Percentiles rank a stretch among this genome's conserved stretches.
Conservation (phyloP, 306 rosid species). For the Cercis canadensis region DNA sequence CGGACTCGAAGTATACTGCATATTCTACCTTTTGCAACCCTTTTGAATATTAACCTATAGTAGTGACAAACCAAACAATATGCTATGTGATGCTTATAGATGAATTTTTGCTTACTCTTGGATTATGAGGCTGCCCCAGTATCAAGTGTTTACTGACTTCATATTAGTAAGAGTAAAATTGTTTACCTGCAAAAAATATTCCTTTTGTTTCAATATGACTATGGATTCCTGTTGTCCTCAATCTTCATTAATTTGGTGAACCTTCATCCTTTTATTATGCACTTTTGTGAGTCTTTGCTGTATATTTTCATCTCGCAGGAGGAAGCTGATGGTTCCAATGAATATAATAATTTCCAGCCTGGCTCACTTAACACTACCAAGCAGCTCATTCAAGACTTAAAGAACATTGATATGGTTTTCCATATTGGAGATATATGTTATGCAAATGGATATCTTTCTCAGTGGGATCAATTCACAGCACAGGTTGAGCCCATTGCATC, state of each 20-base stretch:
- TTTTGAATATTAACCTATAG: not conserved
- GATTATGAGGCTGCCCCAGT: not conserved
- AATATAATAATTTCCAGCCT: conserved; percentile 82
- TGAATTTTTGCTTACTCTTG: not conserved
- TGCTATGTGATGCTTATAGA: not conserved
- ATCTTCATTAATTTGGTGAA: not conserved
- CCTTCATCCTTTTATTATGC: not conserved
- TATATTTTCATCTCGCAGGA: conserved; percentile 53
- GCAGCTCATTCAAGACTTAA: conserved; percentile 70
- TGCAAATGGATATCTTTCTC: conserved; percentile 90
- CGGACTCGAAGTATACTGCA: no score
- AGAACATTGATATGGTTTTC: conserved; percentile 75
- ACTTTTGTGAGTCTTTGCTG: not conserved
- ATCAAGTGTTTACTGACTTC: conserved; percentile 13
- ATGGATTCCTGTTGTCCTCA: conserved; percentile 18
- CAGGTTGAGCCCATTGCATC: conserved; percentile 92
- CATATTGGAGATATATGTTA: conserved; percentile 91
- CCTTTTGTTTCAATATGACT: not conserved
- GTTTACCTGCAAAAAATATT: not conserved
- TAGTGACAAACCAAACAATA: not conserved
- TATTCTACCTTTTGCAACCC: no score
- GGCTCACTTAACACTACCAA: conserved; percentile 79
- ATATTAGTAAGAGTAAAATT: not conserved
- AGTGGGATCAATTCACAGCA: conserved; percentile 94
- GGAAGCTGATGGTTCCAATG: conserved; percentile 93